Evolutionary conservation across 2,329 filamentous ascomycete genomes (phyloP).

Genomic region (Rhynchosporium agropyri): DNA sequence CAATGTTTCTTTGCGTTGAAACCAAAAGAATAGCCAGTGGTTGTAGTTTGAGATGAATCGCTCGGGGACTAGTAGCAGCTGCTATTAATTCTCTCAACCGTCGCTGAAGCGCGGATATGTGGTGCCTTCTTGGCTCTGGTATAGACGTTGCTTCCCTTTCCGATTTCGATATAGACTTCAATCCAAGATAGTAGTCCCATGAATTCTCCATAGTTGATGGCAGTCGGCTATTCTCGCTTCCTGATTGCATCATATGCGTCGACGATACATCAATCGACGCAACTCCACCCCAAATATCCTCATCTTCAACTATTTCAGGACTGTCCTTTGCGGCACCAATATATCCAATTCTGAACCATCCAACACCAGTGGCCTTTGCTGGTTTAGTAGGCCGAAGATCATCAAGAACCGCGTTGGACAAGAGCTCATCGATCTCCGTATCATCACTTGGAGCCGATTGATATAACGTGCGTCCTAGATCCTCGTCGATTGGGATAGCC

Average conservation of each 20-base stretch:
- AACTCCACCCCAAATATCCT: constrained; percentile 81
- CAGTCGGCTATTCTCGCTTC: constrained; percentile 79
- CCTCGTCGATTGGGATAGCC: constrained; percentile 85
- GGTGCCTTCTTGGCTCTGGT: constrained; percentile 51
- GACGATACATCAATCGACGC: constrained; percentile 83
- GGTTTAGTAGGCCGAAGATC: constrained; percentile 45
- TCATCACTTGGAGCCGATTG: constrained; percentile 63
- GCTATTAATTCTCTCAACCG: constrained; percentile 83
- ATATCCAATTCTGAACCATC: constrained; percentile 90
- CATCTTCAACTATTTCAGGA: constrained; percentile 58
- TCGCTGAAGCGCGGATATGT: constrained; percentile 63
- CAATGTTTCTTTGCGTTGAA: constrained; percentile 91
- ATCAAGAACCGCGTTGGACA: constrained; percentile 56
- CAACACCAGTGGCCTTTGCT: constrained; percentile 57
- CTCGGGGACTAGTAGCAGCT: constrained; percentile 84
- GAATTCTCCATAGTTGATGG: constrained; percentile 75
- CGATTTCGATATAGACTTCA: constrained; percentile 65
- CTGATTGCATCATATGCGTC: constrained; percentile 89
- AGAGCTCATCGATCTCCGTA: constrained; percentile 70
- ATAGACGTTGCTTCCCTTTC: constrained; percentile 46
- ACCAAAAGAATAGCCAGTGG: constrained; percentile 85
- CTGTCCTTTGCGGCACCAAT: constrained; percentile 61
- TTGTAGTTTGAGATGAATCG: constrained; percentile 83
- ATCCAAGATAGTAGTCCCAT: constrained; percentile 89
- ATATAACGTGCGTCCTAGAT: constrained; percentile 79